A percentile compares a stretch with the other conserved stretches of the same genome.
Conservation (phyloP, 805 yeast genomes). For the Martiniozyma abietophila region DNA sequence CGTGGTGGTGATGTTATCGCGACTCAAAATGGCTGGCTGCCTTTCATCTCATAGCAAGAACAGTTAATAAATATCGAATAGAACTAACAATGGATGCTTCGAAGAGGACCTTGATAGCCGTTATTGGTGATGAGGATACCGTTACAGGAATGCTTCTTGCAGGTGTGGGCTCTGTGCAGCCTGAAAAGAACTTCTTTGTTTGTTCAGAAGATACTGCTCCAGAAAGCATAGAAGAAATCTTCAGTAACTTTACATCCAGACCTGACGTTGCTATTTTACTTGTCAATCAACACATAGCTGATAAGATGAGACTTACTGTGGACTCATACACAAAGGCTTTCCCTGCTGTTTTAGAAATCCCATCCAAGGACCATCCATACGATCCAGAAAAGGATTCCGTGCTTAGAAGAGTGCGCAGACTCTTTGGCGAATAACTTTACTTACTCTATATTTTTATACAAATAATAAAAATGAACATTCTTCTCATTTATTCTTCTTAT, state of each 20-base stretch:
- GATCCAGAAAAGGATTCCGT: conserved; percentile 98
- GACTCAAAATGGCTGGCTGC: neutral
- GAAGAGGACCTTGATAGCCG: conserved; percentile 80
- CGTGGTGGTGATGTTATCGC: too few relatives aligned
- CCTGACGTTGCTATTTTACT: conserved; percentile 88
- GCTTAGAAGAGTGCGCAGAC: conserved; percentile 84
- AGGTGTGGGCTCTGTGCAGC: conserved; percentile 82
- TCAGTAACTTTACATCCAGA: conserved; percentile 67
- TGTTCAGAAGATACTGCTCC: conserved; percentile 72
- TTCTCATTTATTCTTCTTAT: conserved; percentile 22
- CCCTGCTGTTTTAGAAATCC: conserved; percentile 94
- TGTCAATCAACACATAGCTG: conserved; percentile 93
- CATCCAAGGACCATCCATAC: conserved; percentile 97
- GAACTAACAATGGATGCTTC: conserved; percentile 11
- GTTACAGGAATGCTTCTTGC: conserved; percentile 94
- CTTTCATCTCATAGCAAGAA: conserved; percentile 1
- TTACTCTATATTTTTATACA: neutral
- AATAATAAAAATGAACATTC: neutral
- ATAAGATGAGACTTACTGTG: conserved; percentile 70
- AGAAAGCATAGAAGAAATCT: conserved; percentile 67
- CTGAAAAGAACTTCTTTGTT: conserved; percentile 68
- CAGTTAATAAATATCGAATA: too few relatives aligned
- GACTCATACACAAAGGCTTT: conserved; percentile 84
- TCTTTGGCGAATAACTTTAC: conserved; percentile 64
- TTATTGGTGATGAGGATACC: conserved; percentile 96